These are phyloP conservation scores for Ganoderma lucidum DNA, from an alignment of 1,284 basidiomycete genomes.

Conservation along the genomic window DNA sequence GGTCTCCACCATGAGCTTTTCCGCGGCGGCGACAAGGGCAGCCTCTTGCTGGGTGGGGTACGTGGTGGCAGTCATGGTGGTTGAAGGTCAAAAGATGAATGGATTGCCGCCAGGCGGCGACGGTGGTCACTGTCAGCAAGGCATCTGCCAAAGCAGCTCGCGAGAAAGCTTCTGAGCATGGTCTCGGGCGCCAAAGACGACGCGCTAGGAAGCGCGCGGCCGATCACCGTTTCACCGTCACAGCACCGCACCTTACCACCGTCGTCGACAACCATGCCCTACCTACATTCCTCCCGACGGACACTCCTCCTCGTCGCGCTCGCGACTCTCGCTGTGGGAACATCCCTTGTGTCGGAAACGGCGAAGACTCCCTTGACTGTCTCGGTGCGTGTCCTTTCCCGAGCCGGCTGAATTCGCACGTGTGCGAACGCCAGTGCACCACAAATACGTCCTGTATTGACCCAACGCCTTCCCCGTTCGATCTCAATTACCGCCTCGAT, in stretches of 20 bases:
- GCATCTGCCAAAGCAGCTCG: not conserved
- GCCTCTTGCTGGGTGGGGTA: slow-evolving; percentile 51
- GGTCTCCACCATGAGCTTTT: slow-evolving; percentile 75
- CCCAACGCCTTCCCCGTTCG: not conserved
- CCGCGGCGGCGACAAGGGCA: slow-evolving; percentile 63
- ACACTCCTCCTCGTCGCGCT: slow-evolving; percentile 38
- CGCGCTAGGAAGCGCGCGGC: slow-evolving; percentile 2
- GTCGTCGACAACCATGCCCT: slow-evolving; percentile 28
- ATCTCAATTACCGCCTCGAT: not conserved
- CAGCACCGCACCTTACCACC: slow-evolving; percentile 12
- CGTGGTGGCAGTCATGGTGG: slow-evolving; percentile 24
- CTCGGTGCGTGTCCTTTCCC: slow-evolving; percentile 35
- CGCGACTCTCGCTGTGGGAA: slow-evolving; percentile 34
- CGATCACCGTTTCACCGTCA: slow-evolving; percentile 11
- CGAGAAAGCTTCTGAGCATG: slow-evolving; percentile 2
- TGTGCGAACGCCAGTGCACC: slow-evolving; percentile 28
- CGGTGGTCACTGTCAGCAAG: not conserved
- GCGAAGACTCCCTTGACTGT: slow-evolving; percentile 32
- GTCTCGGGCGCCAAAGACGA: slow-evolving; percentile 15
- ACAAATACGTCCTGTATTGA: slow-evolving; percentile 13
- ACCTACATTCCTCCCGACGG: slow-evolving; percentile 31
- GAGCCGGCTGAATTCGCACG: slow-evolving; percentile 33
- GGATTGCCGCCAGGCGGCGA: not conserved
- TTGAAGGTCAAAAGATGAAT: slow-evolving; percentile 9
- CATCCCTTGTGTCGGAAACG: slow-evolving; percentile 30